Evolutionary conservation across 768 basidiomycete species (phyloP).

Genomic region (Mycena olivaceomarginata): DNA sequence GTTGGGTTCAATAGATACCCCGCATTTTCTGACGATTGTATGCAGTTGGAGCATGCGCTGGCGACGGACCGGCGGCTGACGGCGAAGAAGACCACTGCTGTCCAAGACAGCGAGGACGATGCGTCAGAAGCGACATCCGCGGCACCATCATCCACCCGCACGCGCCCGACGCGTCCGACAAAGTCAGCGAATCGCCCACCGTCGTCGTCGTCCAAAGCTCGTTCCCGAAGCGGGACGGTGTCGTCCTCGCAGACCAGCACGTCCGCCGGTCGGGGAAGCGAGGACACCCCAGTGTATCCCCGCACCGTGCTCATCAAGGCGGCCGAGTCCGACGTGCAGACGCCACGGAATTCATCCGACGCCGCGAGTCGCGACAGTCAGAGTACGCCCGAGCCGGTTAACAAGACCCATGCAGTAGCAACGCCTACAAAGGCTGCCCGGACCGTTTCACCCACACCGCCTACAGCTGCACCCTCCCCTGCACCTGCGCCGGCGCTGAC

Average conservation of each 20-base stretch:
- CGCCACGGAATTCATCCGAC: slow-evolving; percentile 61
- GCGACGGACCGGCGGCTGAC: slow-evolving; percentile 72
- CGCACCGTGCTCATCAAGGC: slow-evolving; percentile 52
- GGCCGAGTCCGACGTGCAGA: slow-evolving; percentile 57
- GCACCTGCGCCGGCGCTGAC: slow-evolving; percentile 11
- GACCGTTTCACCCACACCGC: neutral
- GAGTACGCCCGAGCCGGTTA: slow-evolving; percentile 58
- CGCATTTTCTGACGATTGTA: slow-evolving; percentile 29
- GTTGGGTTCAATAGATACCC: slow-evolving; percentile 41
- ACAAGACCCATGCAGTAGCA: slow-evolving; percentile 54
- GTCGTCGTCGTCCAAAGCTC: slow-evolving; percentile 56
- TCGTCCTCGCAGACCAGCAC: slow-evolving; percentile 75
- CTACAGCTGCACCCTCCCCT: slow-evolving; percentile 34
- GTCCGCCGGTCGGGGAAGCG: slow-evolving; percentile 50
- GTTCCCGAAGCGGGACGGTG: slow-evolving; percentile 77
- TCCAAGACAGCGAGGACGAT: slow-evolving; percentile 75
- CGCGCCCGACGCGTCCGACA: slow-evolving; percentile 63
- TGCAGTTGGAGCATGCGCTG: slow-evolving; percentile 85
- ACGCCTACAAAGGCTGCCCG: slow-evolving; percentile 35
- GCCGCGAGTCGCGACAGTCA: slow-evolving; percentile 55
- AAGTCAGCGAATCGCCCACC: slow-evolving; percentile 54
- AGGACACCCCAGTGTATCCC: slow-evolving; percentile 49
- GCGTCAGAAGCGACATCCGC: slow-evolving; percentile 65
- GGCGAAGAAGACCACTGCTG: slow-evolving; percentile 57
- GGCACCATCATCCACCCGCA: slow-evolving; percentile 49